These are phyloP conservation scores for Salvia splendens DNA, from an alignment of 257 asterid species.

Conservation along the genomic window DNA sequence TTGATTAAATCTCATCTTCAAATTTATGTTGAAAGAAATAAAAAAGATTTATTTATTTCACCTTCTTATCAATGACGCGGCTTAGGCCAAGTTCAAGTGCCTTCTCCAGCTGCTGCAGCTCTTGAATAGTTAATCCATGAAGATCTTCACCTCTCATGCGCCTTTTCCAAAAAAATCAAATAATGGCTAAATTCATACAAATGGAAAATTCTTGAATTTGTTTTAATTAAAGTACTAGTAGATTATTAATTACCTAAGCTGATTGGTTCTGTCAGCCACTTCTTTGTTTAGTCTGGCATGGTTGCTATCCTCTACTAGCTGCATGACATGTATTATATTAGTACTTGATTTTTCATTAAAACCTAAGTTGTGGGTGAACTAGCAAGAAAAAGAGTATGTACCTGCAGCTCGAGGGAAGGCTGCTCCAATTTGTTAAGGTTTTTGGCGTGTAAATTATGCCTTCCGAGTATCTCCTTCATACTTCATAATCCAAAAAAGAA, in stretches of 20 bases:
- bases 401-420: constrained; percentile 89
- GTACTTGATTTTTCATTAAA: neutral
- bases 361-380: neutral
- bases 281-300: constrained; percentile 61
- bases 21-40: neutral
- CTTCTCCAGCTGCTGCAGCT: constrained; percentile 69
- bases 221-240: no score
- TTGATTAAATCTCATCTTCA: neutral
- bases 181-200: neutral
- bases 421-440: constrained; percentile 70
- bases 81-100: constrained; percentile 72
- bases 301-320: constrained; percentile 74
- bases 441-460: constrained; percentile 74
- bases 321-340: constrained; percentile 29
- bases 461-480: constrained; percentile 76
- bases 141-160: constrained; percentile 94
- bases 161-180: constrained; percentile 37
- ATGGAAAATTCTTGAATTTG: neutral
- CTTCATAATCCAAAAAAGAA: constrained; percentile 35
- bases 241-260: constrained; percentile 46
- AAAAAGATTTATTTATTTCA: neutral
- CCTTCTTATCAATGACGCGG: constrained; percentile 75
- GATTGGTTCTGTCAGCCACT: constrained; percentile 65
- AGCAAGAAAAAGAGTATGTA: constrained; percentile 4
- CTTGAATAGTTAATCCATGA: constrained; percentile 60